Percentiles rank a stretch among this genome's conserved stretches.
phyloP scores from a whole-genome alignment of 106 monocot species.

The Platanthera guangdongensis region DNA sequence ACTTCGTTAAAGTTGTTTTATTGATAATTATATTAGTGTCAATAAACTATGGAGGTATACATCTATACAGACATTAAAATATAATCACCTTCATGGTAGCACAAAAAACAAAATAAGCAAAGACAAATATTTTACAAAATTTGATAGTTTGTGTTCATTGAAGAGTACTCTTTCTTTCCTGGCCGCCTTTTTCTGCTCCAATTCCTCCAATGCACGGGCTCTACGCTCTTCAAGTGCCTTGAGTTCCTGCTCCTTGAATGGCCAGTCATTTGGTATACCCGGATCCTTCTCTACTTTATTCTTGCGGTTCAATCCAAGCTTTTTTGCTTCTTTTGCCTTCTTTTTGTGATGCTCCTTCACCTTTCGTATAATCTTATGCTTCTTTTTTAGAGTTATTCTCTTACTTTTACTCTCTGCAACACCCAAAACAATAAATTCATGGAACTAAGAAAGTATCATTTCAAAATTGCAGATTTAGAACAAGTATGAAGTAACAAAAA shows the following conservation, averaged over 20 bases:
- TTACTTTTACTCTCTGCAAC: constrained; percentile 88
- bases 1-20: not conserved
- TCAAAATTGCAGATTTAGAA: not conserved
- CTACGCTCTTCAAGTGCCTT: constrained; percentile 72
- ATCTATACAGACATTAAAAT: not conserved
- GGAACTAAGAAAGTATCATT: not conserved
- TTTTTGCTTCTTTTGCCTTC: constrained; percentile 77
- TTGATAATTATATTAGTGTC: not conserved
- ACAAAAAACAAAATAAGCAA: not conserved
- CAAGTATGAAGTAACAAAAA: not conserved
- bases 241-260: constrained; percentile 95
- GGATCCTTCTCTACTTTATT: constrained; percentile 96
- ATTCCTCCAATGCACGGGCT: constrained; percentile 58
- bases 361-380: constrained; percentile 78
- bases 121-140: not conserved
- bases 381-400: constrained; percentile 69
- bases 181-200: constrained; percentile 89
- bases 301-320: constrained; percentile 47
- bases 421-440: not conserved
- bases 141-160: not conserved
- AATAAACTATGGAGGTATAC: not conserved
- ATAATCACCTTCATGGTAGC: not conserved
- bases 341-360: constrained; percentile 87
- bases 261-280: constrained; percentile 98
- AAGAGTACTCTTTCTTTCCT: constrained; percentile 76